phyloP scores from a whole-genome alignment of 768 basidiomycete species.

The Cystofilobasidium ferigula region DNA sequence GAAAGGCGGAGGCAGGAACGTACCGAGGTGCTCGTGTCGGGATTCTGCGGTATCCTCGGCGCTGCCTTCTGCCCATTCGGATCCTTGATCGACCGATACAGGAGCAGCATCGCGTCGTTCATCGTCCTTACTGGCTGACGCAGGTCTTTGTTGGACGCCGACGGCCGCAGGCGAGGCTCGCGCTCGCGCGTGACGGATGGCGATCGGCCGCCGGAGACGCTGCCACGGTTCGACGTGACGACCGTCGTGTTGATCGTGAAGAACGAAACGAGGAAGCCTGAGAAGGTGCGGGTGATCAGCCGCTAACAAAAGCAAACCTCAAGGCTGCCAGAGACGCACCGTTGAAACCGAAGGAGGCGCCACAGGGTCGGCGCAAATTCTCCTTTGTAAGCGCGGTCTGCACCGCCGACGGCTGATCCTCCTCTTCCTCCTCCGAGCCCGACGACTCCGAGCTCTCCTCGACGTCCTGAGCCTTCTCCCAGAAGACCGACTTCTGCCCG shows the following conservation, averaged over 20 bases:
- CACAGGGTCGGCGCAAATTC: slow-evolving; percentile 74
- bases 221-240: slow-evolving; percentile 54
- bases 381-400: slow-evolving; percentile 55
- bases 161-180: slow-evolving; percentile 1
- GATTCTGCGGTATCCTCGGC: not conserved
- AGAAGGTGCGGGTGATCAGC: not conserved
- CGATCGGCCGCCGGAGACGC: slow-evolving; percentile 56
- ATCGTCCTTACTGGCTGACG: not conserved
- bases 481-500: slow-evolving; percentile 38
- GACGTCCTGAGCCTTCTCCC: slow-evolving; percentile 39
- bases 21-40: not conserved
- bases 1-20: too few species aligned
- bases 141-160: not conserved
- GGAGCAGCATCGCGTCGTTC: slow-evolving; percentile 9
- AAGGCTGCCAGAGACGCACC: slow-evolving; percentile 44
- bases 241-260: not conserved
- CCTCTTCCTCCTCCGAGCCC: slow-evolving; percentile 48
- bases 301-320: not conserved
- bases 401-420: slow-evolving; percentile 38
- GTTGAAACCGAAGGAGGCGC: slow-evolving; percentile 78
- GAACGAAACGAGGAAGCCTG: not conserved
- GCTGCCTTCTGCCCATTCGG: slow-evolving; percentile 7
- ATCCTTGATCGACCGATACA: slow-evolving; percentile 3
- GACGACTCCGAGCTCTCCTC: slow-evolving; percentile 56
- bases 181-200: slow-evolving; percentile 26